Conservation (phyloP, 2,329 filamentous ascomycete species). For the Monosporascus ibericus region DNA sequence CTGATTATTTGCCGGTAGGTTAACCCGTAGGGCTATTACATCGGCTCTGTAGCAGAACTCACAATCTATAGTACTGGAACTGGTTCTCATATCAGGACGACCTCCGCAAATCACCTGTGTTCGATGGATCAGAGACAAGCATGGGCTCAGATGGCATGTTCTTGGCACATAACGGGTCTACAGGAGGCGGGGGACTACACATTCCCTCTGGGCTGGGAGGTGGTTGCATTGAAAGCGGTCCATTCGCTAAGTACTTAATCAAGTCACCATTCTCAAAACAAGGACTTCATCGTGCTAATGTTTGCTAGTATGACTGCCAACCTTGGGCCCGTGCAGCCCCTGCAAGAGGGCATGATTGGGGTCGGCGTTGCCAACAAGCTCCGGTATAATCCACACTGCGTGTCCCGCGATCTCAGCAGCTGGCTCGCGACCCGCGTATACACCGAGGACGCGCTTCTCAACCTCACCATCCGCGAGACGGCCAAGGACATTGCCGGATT, state of each 20-base stretch:
- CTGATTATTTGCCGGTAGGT: slow-evolving; percentile 18
- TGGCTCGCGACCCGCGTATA: too few species aligned
- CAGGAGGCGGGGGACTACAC: not conserved
- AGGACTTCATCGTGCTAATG: not conserved
- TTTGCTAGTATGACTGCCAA: slow-evolving; percentile 28
- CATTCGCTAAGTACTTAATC: slow-evolving; percentile 38
- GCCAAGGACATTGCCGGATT: too few species aligned
- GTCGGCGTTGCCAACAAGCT: too few species aligned
- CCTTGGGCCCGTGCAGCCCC: slow-evolving; percentile 19
- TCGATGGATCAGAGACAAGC: slow-evolving; percentile 38
- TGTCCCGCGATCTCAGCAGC: too few species aligned
- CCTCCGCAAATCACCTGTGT: slow-evolving; percentile 35
- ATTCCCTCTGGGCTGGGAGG: slow-evolving; percentile 26
- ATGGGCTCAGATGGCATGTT: slow-evolving; percentile 34
- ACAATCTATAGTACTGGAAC: slow-evolving; percentile 29
- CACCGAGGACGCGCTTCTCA: too few species aligned
- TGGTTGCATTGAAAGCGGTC: slow-evolving; percentile 41
- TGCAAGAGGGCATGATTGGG: too few species aligned
- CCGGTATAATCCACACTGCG: too few species aligned
- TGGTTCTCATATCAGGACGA: slow-evolving; percentile 37
- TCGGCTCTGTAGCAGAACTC: slow-evolving; percentile 3
- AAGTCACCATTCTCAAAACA: not conserved
- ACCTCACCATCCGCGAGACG: too few species aligned
- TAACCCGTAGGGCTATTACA: too few species aligned
- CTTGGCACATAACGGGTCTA: slow-evolving; percentile 5